These are phyloP conservation scores for Clitopilus hobsonii DNA, from an alignment of 768 basidiomycete species.

Conservation along the genomic window DNA sequence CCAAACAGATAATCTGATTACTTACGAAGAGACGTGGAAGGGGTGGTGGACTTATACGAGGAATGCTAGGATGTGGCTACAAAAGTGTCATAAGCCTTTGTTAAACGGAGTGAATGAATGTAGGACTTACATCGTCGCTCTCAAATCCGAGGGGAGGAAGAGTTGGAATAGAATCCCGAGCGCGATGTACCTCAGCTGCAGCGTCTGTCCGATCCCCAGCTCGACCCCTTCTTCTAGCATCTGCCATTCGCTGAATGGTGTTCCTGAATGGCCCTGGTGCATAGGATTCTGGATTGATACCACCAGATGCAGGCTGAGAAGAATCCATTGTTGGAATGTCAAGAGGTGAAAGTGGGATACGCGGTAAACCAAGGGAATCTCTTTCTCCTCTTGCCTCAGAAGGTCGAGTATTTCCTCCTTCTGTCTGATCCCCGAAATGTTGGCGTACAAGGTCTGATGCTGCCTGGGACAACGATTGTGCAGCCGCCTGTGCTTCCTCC, in stretches of 20 bases:
- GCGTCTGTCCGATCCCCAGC: no score
- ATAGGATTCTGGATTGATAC: constrained; percentile 30
- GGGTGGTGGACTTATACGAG: not conserved
- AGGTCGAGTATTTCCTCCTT: no score
- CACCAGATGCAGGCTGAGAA: constrained; percentile 6
- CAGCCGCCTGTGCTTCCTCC: not conserved
- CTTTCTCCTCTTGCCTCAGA: no score
- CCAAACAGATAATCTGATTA: not conserved
- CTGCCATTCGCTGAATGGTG: constrained; percentile 33
- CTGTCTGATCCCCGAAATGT: no score
- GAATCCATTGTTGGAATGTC: not conserved
- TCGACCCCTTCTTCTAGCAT: constrained; percentile 8
- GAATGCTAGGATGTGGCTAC: not conserved
- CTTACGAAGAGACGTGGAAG: not conserved
- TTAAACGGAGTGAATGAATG: not conserved
- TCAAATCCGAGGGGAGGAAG: constrained; percentile 38
- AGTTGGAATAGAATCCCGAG: constrained; percentile 10
- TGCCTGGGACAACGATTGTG: no score
- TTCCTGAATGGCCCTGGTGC: constrained; percentile 45
- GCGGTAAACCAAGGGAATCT: no score
- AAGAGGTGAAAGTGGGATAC: not conserved
- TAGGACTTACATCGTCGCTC: constrained; percentile 8
- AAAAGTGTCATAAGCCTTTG: no score
- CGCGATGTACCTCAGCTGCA: constrained; percentile 10
- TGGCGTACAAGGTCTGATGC: no score